Percentiles rank a stretch among this genome's conserved stretches.
Conservation (phyloP, 2,329 filamentous ascomycete species). For the Phyllosticta paracitricarpa region DNA sequence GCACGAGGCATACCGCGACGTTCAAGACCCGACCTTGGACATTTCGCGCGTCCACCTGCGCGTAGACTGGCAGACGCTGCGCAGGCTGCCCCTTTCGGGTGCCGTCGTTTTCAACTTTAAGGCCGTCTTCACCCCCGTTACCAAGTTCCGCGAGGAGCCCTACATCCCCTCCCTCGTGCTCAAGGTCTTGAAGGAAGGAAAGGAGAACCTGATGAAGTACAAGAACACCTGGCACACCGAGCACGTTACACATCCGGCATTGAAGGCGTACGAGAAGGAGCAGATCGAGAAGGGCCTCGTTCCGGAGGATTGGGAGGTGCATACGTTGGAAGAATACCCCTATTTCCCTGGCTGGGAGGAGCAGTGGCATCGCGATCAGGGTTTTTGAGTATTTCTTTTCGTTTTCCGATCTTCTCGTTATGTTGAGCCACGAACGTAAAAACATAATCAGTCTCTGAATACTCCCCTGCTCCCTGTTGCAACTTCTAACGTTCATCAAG, state of each 20-base stretch:
- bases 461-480: background rate
- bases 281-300: conserved; percentile 54
- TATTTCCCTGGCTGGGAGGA: conserved; percentile 68
- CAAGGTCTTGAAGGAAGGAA: conserved; percentile 62
- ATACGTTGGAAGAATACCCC: conserved; percentile 64
- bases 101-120: conserved; percentile 83
- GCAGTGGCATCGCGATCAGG: conserved; percentile 59
- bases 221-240: conserved; percentile 76
- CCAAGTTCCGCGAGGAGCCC: conserved; percentile 60
- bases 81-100: conserved; percentile 65
- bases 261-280: conserved; percentile 55
- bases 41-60: conserved; percentile 56
- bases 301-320: conserved; percentile 52
- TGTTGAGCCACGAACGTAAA: background rate
- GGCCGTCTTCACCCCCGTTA: conserved; percentile 66
- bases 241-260: conserved; percentile 55
- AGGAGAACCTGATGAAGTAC: conserved; percentile 62
- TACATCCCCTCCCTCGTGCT: conserved; percentile 59
- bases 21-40: conserved; percentile 47
- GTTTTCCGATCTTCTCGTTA: background rate
- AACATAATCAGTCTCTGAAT: background rate
- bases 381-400: conserved; percentile 36
- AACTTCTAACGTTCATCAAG: too few relatives aligned
- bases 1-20: conserved; percentile 49
- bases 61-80: conserved; percentile 82